Evolutionary conservation across 768 basidiomycete genomes (phyloP).

Genomic region (Collybia sp.): DNA sequence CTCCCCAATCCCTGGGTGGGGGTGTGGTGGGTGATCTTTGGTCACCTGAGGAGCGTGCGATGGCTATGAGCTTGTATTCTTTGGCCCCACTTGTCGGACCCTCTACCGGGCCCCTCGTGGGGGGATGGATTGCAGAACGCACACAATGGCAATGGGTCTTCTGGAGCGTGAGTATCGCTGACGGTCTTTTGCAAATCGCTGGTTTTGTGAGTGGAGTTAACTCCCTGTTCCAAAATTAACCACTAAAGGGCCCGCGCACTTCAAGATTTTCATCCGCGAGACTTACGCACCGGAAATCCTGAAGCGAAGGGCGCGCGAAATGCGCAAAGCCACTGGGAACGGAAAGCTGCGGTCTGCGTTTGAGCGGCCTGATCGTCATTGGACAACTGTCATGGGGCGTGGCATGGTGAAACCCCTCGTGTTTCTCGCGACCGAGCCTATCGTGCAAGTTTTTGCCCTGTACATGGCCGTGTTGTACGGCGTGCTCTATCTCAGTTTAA

Average conservation of each 20-base stretch:
- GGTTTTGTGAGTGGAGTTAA: constrained; percentile 38
- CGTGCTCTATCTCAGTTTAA: constrained; percentile 33
- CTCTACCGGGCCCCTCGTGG: constrained; percentile 29
- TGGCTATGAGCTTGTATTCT: constrained; percentile 49
- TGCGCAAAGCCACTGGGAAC: constrained; percentile 29
- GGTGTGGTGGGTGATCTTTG: constrained; percentile 51
- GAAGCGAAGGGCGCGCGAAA: constrained; percentile 26
- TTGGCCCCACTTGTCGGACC: constrained; percentile 49
- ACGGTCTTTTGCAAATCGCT: constrained; percentile 38
- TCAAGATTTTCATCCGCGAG: constrained; percentile 24
- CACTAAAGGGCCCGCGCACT: background rate
- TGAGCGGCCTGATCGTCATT: constrained; percentile 33
- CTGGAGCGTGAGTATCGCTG: constrained; percentile 50
- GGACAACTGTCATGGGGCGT: constrained; percentile 37
- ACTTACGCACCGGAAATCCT: constrained; percentile 49
- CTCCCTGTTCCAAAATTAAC: background rate
- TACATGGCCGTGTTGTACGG: constrained; percentile 62
- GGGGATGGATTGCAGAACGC: constrained; percentile 43
- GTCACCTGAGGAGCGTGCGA: constrained; percentile 45
- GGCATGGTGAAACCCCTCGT: constrained; percentile 55
- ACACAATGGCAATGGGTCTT: constrained; percentile 61
- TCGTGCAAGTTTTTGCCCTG: constrained; percentile 53
- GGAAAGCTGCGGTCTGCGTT: constrained; percentile 34
- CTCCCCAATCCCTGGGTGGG: constrained; percentile 58
- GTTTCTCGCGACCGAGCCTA: constrained; percentile 52